phyloP scores from a whole-genome alignment of 83 land plant genomes.

The Larix sibirica region DNA sequence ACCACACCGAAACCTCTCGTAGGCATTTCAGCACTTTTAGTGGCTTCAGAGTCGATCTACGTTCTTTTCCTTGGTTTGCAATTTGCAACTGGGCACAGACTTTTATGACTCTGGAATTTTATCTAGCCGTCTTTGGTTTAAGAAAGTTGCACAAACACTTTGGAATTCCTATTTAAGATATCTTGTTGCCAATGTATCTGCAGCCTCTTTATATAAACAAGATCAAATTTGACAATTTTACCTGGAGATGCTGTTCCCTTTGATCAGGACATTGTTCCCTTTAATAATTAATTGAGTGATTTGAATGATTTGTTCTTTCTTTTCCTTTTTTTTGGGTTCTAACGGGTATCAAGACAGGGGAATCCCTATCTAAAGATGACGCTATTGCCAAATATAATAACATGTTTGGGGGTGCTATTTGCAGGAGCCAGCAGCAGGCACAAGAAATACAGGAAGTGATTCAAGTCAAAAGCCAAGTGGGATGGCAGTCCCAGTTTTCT shows the following conservation, averaged over 20 bases:
- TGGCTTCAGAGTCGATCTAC: not conserved
- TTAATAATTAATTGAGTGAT: not conserved
- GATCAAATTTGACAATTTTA: not conserved
- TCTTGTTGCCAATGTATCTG: not conserved
- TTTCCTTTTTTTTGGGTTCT: not conserved
- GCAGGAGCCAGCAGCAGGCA: conserved; percentile 5
- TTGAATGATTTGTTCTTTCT: not conserved
- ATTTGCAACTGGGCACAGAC: not conserved
- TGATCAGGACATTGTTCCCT: not conserved
- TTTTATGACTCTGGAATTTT: not conserved
- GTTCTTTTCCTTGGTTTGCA: not conserved
- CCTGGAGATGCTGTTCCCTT: not conserved
- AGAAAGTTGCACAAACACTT: conserved; percentile 9
- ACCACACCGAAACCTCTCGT: not conserved
- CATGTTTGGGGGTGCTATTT: not conserved
- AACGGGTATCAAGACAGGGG: not conserved
- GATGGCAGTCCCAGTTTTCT: conserved; percentile 13
- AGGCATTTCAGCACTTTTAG: not conserved
- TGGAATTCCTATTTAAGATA: not conserved
- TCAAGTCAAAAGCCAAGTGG: conserved; percentile 6
- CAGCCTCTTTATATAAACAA: not conserved
- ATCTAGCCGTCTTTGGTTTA: not conserved
- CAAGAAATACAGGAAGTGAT: conserved; percentile 5
- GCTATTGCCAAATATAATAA: not conserved
- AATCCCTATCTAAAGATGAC: not conserved